phyloP scores from a whole-genome alignment of 805 yeast species.

The Kregervanrija fluxuum region DNA sequence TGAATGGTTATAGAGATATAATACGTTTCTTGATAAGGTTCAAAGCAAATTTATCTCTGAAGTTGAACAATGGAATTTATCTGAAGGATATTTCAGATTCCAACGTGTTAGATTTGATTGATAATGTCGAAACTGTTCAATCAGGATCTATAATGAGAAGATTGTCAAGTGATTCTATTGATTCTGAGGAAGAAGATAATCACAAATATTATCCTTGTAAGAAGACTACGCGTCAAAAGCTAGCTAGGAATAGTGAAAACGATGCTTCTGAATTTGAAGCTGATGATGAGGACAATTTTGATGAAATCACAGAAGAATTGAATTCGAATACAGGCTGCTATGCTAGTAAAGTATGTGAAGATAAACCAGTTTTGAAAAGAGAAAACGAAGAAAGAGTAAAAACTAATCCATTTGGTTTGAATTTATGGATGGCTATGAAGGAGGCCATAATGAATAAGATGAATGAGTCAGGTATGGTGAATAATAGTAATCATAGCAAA shows the following conservation, averaged over 20 bases:
- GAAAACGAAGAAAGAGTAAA: background rate
- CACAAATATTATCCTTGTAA: background rate
- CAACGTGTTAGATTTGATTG: slow-evolving; percentile 29
- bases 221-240: background rate
- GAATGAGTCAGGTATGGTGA: slow-evolving; percentile 6
- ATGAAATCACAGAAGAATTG: background rate
- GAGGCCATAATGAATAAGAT: slow-evolving; percentile 17
- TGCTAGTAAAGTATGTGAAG: background rate
- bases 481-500: background rate
- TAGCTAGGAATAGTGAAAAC: background rate
- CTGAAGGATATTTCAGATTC: slow-evolving; percentile 35
- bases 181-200: slow-evolving; percentile 3
- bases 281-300: slow-evolving; percentile 17
- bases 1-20: slow-evolving; percentile 64
- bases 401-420: slow-evolving; percentile 18
- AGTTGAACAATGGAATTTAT: slow-evolving; percentile 43
- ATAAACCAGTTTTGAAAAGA: slow-evolving; percentile 2
- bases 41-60: slow-evolving; percentile 50
- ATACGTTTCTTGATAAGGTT: slow-evolving; percentile 56
- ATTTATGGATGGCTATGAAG: slow-evolving; percentile 26
- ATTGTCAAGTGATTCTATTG: background rate
- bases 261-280: slow-evolving; percentile 11
- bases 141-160: slow-evolving; percentile 1
- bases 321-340: background rate
- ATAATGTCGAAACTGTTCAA: slow-evolving; percentile 6